These are phyloP conservation scores for Hypholoma sublateritium DNA, from an alignment of 768 basidiomycete genomes.

Conservation along the genomic window DNA sequence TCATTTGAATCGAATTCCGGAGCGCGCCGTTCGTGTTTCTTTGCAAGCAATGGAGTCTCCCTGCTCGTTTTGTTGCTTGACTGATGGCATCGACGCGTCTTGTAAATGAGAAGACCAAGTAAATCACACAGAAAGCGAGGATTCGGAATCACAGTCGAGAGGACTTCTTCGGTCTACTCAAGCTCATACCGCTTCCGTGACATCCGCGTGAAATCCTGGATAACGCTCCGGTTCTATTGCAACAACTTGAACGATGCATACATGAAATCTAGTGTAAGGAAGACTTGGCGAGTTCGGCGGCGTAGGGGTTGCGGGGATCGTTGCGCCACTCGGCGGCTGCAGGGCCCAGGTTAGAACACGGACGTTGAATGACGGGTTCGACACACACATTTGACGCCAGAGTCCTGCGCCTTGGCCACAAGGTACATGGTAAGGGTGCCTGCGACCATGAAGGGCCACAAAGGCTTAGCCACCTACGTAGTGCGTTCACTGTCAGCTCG, in stretches of 20 bases:
- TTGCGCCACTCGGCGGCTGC: conserved; percentile 63
- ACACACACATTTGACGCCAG: conserved; percentile 70
- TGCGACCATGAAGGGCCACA: conserved; percentile 82
- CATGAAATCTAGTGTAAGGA: conserved; percentile 38
- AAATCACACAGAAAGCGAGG: not conserved
- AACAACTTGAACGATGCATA: conserved; percentile 8
- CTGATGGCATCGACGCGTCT: too few relatives aligned
- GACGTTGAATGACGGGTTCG: too few relatives aligned
- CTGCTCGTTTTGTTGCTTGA: too few relatives aligned
- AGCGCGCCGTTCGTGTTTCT: too few relatives aligned
- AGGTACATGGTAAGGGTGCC: conserved; percentile 65
- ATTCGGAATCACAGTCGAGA: not conserved
- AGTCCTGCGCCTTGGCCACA: conserved; percentile 66
- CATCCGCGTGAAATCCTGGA: not conserved
- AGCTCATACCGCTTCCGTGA: not conserved
- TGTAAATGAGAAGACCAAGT: too few relatives aligned
- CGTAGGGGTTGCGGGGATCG: conserved; percentile 83
- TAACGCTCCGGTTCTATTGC: conserved; percentile 13
- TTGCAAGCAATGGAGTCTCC: too few relatives aligned
- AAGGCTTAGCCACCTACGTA: conserved; percentile 61
- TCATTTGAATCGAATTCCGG: too few relatives aligned
- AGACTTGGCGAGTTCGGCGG: conserved; percentile 71
- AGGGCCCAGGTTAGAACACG: conserved; percentile 7
- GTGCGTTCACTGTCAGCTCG: not conserved
- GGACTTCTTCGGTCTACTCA: not conserved